Evolutionary conservation across 331 rosid species (phyloP), one percentile per base, ranked within the genome.

Genomic region (Pyracantha coccinea): DNA sequence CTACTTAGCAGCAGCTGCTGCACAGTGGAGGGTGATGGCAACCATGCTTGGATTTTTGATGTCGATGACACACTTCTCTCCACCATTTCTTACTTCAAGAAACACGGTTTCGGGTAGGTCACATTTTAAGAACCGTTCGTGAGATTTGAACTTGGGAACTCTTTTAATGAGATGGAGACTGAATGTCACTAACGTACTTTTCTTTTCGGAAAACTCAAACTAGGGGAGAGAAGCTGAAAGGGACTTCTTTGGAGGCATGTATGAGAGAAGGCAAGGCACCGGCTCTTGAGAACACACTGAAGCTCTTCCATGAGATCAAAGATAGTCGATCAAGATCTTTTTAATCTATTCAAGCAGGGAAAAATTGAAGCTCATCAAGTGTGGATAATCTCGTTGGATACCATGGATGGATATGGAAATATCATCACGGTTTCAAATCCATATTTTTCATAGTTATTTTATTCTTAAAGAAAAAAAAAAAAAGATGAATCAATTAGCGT

Each of bases 371-470:
- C n/a, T 82, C 92, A 45, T 76, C 83, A 70, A 92, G 96, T 1
- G 83, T 81, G 45, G 93, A 83, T 47, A 93, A 93, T 80, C 96
- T 93, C 82, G 92, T 83, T 77, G 96, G 97, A 25, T 93, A 82
- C 79, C 83, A 90, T 85, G 98, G 97, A 11, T 91, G 98, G 97
- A 66, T 85, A 31, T 25, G 66, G 0, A 7, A 7, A 27, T 31
- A 17, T 20, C 17, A 14, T 13, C 5, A 45, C 2, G 19, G 41
- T 27, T 41, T 50, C 35, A 24, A 44, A 59, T 71, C 32, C 17
- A 68, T 58, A 29, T 23, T 54, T 60, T 35, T 14, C 35, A 7
- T 7, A 4, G 14, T 53, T 66, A 17, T 31, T 24, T 62, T 3
- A 9, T 38, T 38, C 45, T 38, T 38, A 38, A 9, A 38, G 14